These are phyloP conservation scores for Penicillium olsonii DNA, from an alignment of 2,329 filamentous ascomycete genomes.

Conservation along the genomic window DNA sequence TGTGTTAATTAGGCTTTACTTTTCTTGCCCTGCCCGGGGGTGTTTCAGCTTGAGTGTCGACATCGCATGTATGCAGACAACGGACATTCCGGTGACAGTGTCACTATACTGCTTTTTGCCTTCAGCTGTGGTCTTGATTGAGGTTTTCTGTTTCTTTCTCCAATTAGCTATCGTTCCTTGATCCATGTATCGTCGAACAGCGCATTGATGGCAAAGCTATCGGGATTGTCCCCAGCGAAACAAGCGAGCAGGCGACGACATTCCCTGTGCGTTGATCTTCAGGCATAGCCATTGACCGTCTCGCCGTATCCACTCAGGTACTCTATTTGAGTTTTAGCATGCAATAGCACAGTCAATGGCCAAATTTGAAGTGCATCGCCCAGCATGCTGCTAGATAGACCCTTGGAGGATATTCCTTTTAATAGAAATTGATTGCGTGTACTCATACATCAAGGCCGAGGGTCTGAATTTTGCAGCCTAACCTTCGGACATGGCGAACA, in stretches of 20 bases:
- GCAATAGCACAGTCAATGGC: background rate
- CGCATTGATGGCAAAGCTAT: background rate
- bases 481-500: constrained; percentile 3
- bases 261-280: background rate
- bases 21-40: background rate
- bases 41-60: background rate
- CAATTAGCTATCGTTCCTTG: background rate
- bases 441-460: background rate
- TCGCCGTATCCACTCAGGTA: background rate
- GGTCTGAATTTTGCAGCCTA: constrained; percentile 7
- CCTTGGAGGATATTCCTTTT: background rate
- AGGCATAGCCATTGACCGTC: background rate
- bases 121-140: background rate
- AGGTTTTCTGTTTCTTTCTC: too few species aligned
- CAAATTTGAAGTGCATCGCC: constrained; percentile 2
- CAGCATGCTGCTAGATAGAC: background rate
- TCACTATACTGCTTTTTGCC: background rate
- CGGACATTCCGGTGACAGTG: background rate
- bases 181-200: background rate
- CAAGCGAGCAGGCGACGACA: background rate
- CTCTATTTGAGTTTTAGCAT: background rate
- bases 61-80: background rate
- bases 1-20: background rate
- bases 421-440: constrained; percentile 1
- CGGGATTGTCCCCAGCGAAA: background rate